These are phyloP conservation scores for Colletotrichum sublineola DNA, from an alignment of 2,329 filamentous ascomycete species.

Conservation along the genomic window DNA sequence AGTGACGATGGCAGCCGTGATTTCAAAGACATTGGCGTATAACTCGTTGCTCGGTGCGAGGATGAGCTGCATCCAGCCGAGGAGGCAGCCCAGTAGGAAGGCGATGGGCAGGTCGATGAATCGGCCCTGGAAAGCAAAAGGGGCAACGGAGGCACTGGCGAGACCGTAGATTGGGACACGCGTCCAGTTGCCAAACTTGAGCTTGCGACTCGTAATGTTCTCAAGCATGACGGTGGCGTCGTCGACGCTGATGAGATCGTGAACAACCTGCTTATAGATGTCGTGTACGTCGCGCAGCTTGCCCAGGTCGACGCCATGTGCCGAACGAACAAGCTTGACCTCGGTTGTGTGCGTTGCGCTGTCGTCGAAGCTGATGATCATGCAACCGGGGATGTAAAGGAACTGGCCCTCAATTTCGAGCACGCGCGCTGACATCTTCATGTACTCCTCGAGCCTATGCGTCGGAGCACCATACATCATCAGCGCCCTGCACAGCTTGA, in stretches of 20 bases:
- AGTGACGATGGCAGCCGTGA: conserved; percentile 71
- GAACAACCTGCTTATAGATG: conserved; percentile 86
- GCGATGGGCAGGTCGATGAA: conserved; percentile 83
- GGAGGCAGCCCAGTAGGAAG: conserved; percentile 80
- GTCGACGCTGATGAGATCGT: conserved; percentile 79
- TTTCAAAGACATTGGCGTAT: conserved; percentile 68
- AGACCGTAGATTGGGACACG: conserved; percentile 79
- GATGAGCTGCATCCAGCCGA: conserved; percentile 81
- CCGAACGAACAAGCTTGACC: conserved; percentile 78
- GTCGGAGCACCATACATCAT: conserved; percentile 94
- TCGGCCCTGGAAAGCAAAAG: conserved; percentile 83
- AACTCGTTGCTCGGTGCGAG: conserved; percentile 81
- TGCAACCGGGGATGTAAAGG: conserved; percentile 89
- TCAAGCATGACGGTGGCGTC: conserved; percentile 75
- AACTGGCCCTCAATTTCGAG: conserved; percentile 92
- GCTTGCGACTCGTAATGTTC: conserved; percentile 61
- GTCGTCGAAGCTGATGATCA: conserved; percentile 94
- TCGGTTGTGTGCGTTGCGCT: conserved; percentile 80
- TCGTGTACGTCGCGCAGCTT: conserved; percentile 81
- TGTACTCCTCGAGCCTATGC: conserved; percentile 91
- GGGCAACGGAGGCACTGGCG: conserved; percentile 81
- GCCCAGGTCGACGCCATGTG: conserved; percentile 79
- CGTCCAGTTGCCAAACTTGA: conserved; percentile 65
- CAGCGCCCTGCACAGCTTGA: conserved; percentile 85
- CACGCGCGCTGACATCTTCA: conserved; percentile 90